Base-by-base conservation (phyloP, 768 basidiomycete genomes). In the Hirschioporus abietinus region DNA sequence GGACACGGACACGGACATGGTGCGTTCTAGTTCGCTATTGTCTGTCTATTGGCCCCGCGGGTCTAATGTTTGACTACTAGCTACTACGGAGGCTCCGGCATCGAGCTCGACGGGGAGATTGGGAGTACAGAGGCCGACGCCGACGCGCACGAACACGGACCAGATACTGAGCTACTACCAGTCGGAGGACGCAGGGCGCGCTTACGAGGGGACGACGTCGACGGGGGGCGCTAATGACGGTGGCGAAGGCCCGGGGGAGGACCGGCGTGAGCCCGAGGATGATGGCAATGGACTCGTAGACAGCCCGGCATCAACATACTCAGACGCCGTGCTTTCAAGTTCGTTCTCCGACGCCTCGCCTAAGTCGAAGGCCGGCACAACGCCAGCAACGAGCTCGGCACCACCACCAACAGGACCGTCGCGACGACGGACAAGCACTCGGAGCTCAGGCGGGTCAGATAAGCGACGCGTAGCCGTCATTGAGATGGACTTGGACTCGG, bases 381-480 rank as follows among this genome's bases (percentile, higher is more conserved):
- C 18, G 15, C 3, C 27, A 27, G 9, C 17, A 15, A 15, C 63
- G 27, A 25, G 26, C 9, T n/a, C 64, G 15, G 24, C 36, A 23
- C 7, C 64, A 7, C 3, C 42, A 18, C 3, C 24, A 26, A 71
- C 72, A 57, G 71, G 70, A 23, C 76, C 70, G 63, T 77, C 68
- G 25, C 77, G 78, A 67, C 79, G 79, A 20, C 81, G 87, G 67
- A 78, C 83, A 30, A 85, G 82, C 70, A 75, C 80, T 20, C 86
- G 84, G 23, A 84, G 88, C 0, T 82, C 85, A 72, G 86, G 86
- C 67, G 82, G 84, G 70, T 78, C 82, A 64, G 89, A 90, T 77
- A 84, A 88, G 71, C 81, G 90, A 63, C 80, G 88, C 66, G 78
- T 90, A 63, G 88, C 88, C 59, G 86, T 91, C 68, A 84, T 91